A percentile compares a stretch with the other conserved stretches of the same genome.
Evolutionary conservation across 495 filamentous ascomycete genomes (phyloP).

Genomic region (Daldinia grandis): DNA sequence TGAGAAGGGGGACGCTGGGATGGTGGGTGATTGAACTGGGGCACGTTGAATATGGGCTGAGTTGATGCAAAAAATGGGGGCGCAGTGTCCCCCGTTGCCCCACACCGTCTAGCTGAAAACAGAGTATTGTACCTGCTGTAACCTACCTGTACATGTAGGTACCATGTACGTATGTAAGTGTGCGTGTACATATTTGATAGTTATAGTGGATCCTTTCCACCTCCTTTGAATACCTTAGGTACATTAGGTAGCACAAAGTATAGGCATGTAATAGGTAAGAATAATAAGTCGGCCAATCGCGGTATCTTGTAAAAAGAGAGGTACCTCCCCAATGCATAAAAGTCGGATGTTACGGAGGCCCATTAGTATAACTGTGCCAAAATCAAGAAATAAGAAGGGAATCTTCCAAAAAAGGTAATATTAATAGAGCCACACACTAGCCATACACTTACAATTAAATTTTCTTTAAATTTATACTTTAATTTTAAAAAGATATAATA

Average conservation of each 20-base stretch:
- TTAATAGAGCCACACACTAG: too few species aligned
- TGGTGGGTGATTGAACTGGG: constrained; percentile 10
- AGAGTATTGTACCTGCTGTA: constrained; percentile 1
- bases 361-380: too few species aligned
- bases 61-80: constrained; percentile 31
- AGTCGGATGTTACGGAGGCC: constrained; percentile 18
- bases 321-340: neutral
- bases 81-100: constrained; percentile 15
- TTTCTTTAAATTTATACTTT: too few species aligned
- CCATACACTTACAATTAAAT: too few species aligned
- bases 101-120: constrained; percentile 19
- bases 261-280: constrained; percentile 1
- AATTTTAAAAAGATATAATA: too few species aligned
- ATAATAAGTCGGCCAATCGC: constrained; percentile 30
- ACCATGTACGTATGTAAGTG: constrained; percentile 1
- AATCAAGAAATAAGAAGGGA: too few species aligned
- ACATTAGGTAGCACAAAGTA: neutral
- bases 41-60: constrained; percentile 31
- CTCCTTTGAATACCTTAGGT: constrained; percentile 16
- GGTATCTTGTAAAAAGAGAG: constrained; percentile 26
- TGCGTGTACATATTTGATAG: constrained; percentile 14
- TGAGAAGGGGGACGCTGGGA: constrained; percentile 12
- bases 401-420: too few species aligned
- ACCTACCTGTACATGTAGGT: neutral
- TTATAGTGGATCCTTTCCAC: constrained; percentile 13